Evolutionary conservation across 495 filamentous ascomycete genomes (phyloP).

Genomic region (Haplographium delicatum): DNA sequence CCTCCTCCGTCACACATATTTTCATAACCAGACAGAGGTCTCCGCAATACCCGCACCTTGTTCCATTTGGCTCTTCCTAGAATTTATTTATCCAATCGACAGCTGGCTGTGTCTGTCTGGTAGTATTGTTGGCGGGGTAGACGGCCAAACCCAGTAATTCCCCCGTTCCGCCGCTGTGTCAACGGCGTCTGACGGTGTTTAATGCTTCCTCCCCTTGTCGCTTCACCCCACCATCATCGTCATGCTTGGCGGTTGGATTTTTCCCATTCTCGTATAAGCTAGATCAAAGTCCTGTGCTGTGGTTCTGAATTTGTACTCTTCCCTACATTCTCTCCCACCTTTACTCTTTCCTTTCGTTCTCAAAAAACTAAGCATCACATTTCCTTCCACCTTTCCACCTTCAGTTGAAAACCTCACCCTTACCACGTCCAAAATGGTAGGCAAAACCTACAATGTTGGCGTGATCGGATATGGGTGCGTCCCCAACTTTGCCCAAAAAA

Average conservation of each 20-base stretch:
- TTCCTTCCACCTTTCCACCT: no score
- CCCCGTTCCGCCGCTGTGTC: no score
- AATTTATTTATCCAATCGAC: no score
- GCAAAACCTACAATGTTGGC: constrained; percentile 44
- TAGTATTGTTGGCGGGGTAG: no score
- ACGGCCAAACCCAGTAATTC: no score
- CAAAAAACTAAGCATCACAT: neutral
- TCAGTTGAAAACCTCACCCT: neutral
- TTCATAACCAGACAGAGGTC: no score
- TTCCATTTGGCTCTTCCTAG: no score
- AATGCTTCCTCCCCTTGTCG: no score
- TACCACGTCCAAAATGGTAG: constrained; percentile 19
- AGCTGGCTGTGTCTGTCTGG: no score
- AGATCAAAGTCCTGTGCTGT: neutral
- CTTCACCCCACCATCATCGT: constrained; percentile 1
- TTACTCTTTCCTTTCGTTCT: neutral
- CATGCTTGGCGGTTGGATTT: neutral
- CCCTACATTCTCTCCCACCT: neutral
- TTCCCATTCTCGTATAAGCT: neutral
- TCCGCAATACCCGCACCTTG: no score
- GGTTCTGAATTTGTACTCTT: neutral
- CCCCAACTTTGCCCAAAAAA: neutral
- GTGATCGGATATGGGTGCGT: constrained; percentile 49
- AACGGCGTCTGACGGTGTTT: no score
- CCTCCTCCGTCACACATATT: no score